These are phyloP conservation scores for Mikania micrantha DNA, from an alignment of 129 eudicot species.

Conservation along the genomic window DNA sequence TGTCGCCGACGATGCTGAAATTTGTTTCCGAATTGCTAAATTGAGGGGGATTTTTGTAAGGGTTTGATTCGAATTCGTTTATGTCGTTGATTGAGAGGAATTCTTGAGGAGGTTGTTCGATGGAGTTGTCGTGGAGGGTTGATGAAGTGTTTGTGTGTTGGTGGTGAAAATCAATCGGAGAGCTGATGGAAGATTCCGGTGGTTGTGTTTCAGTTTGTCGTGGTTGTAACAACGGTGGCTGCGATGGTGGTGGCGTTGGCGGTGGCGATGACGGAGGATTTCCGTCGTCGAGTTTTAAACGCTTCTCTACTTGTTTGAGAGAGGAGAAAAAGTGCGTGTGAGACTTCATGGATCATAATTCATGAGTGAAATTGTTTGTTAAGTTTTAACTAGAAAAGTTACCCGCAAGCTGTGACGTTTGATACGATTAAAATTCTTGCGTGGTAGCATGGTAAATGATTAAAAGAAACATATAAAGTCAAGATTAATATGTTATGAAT, in stretches of 20 bases:
- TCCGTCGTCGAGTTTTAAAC: slow-evolving; percentile 47
- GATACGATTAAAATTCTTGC: too few species aligned
- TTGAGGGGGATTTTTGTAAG: slow-evolving; percentile 19
- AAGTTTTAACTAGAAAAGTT: too few species aligned
- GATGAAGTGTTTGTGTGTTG: slow-evolving; percentile 33
- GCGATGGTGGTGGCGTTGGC: slow-evolving; percentile 8
- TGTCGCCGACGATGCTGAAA: slow-evolving; percentile 25
- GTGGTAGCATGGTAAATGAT: too few species aligned
- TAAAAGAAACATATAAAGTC: too few species aligned
- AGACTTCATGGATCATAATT: slow-evolving; percentile 18
- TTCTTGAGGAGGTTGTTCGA: slow-evolving; percentile 47
- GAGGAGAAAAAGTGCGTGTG: slow-evolving; percentile 60
- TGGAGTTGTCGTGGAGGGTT: slow-evolving; percentile 34
- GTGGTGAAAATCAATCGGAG: slow-evolving; percentile 50
- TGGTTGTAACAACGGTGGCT: slow-evolving; percentile 8
- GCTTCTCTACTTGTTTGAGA: slow-evolving; percentile 61
- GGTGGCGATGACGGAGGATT: slow-evolving; percentile 11
- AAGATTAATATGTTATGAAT: too few species aligned
- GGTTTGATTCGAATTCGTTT: slow-evolving; percentile 28
- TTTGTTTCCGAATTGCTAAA: background rate
- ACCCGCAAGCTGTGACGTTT: too few species aligned
- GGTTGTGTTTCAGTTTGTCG: slow-evolving; percentile 11
- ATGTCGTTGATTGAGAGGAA: slow-evolving; percentile 34
- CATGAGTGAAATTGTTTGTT: too few species aligned
- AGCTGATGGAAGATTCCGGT: slow-evolving; percentile 37